Percentiles rank a stretch among this genome's conserved stretches.
Conservation (phyloP, 305 asterid genomes). For the Solanum hybrid region DNA sequence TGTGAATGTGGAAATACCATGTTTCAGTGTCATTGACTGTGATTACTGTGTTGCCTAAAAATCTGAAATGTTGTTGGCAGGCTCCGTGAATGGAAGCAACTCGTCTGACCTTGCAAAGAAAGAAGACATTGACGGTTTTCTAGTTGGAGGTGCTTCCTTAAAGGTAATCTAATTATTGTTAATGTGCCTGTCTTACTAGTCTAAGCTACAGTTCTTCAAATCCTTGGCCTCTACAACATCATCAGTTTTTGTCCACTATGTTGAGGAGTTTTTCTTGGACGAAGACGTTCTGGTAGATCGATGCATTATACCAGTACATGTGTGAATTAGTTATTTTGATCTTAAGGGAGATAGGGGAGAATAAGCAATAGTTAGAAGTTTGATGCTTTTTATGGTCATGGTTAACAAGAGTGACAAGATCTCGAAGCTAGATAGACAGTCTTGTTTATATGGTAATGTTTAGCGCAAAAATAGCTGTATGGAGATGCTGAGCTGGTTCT, state of each 20-base stretch:
- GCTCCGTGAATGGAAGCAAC: slow-evolving; percentile 86
- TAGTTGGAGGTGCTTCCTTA: slow-evolving; percentile 94
- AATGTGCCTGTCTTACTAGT: background rate
- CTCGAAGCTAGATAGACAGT: background rate
- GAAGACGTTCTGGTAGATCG: background rate
- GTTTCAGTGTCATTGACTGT: background rate
- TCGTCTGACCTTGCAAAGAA: slow-evolving; percentile 76
- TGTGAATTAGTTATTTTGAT: background rate
- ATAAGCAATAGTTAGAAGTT: background rate
- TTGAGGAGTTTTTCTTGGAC: background rate
- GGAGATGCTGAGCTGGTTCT: background rate
- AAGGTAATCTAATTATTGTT: slow-evolving; percentile 40
- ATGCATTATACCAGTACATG: background rate
- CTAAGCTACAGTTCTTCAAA: background rate
- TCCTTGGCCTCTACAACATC: background rate
- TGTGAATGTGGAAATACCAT: background rate
- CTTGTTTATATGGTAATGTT: background rate
- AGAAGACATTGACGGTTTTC: slow-evolving; percentile 94
- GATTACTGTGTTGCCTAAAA: background rate
- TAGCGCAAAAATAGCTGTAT: background rate
- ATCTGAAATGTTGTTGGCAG: slow-evolving; percentile 21
- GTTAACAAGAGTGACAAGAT: background rate
- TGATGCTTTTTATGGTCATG: background rate
- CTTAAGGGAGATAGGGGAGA: background rate
- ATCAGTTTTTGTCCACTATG: background rate